Evolutionary conservation across 1,284 basidiomycete species (phyloP).

Genomic region (Volvariella volvacea): DNA sequence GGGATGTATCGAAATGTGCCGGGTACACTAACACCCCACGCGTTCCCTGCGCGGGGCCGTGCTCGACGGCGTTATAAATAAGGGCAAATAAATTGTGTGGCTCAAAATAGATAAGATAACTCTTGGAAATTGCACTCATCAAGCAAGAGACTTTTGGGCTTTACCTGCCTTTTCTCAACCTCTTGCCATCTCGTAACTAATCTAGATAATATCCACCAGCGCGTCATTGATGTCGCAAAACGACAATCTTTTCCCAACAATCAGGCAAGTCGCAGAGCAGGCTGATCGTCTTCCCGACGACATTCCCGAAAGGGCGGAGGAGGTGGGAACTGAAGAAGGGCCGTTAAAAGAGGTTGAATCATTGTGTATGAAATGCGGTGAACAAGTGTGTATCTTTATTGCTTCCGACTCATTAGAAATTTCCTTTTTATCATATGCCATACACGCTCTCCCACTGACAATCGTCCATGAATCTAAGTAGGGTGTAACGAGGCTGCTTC

Average conservation of each 20-base stretch:
- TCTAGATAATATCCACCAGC: background rate
- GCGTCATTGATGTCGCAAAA: background rate
- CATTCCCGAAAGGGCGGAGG: constrained; percentile 13
- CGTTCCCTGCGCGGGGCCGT: no score
- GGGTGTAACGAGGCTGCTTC: constrained; percentile 87
- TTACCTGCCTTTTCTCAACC: no score
- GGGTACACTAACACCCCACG: no score
- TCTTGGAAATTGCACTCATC: no score
- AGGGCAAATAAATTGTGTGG: no score
- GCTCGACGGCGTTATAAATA: no score
- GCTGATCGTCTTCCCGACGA: constrained; percentile 20
- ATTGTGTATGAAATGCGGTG: constrained; percentile 89
- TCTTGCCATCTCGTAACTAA: no score
- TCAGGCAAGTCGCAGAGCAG: constrained; percentile 35
- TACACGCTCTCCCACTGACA: constrained; percentile 9
- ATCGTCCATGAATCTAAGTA: constrained; percentile 35
- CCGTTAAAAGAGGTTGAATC: constrained; percentile 83
- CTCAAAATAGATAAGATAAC: no score
- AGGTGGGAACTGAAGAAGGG: constrained; percentile 45
- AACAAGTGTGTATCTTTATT: constrained; percentile 57
- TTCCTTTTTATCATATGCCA: background rate
- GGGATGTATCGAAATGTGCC: no score
- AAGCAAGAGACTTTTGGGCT: no score
- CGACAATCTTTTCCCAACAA: constrained; percentile 33
- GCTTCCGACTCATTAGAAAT: constrained; percentile 1